These are phyloP conservation scores for Debaryomyces hansenii DNA, from an alignment of 805 yeast genomes.

Conservation along the genomic window DNA sequence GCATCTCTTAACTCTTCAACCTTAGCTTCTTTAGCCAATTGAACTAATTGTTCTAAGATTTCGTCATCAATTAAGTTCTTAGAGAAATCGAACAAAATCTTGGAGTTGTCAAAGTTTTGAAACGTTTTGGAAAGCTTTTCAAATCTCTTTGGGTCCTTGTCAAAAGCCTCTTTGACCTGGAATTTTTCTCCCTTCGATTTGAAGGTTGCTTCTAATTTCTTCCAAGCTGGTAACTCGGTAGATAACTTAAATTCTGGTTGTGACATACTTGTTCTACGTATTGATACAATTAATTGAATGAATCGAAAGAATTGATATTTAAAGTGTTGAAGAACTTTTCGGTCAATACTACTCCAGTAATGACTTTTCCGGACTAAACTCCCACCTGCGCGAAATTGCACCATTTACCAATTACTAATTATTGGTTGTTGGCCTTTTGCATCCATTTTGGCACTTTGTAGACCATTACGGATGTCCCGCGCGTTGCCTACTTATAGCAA, in stretches of 20 bases:
- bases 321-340: neutral
- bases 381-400: no score
- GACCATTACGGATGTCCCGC: no score
- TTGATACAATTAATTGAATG: neutral
- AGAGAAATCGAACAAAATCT: constrained; percentile 91
- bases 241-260: constrained; percentile 50
- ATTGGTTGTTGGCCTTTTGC: no score
- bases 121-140: constrained; percentile 75
- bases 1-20: constrained; percentile 85
- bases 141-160: constrained; percentile 71
- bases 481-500: no score
- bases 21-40: constrained; percentile 86
- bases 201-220: constrained; percentile 68
- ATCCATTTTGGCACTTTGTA: no score
- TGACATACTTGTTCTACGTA: constrained; percentile 1
- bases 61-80: constrained; percentile 91
- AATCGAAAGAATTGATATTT: neutral
- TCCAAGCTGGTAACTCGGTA: constrained; percentile 82
- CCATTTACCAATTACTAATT: no score
- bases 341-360: constrained; percentile 4
- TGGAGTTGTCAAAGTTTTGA: constrained; percentile 80
- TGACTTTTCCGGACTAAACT: no score
- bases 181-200: constrained; percentile 69
- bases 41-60: constrained; percentile 62
- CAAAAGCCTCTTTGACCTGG: constrained; percentile 76